Conservation (phyloP, 2,329 filamentous ascomycete genomes). For the Diplodia seriata region DNA sequence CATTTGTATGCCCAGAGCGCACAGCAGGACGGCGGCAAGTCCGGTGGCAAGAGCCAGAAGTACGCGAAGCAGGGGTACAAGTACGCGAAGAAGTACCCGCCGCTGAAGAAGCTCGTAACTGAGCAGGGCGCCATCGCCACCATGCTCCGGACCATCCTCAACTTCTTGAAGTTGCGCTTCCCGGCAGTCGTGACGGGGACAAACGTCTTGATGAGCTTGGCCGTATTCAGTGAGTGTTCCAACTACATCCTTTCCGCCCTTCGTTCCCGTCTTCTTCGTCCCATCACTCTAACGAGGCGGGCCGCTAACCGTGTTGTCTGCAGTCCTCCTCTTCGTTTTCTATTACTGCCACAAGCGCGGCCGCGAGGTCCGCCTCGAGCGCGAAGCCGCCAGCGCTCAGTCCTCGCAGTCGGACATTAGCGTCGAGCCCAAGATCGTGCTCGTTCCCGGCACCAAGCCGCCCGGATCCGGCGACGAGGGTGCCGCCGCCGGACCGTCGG, state of each 20-base stretch:
- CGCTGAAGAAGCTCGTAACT: constrained; percentile 78
- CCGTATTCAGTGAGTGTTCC: constrained; percentile 75
- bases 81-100: constrained; percentile 71
- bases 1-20: constrained; percentile 33
- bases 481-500: background rate
- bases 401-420: constrained; percentile 37
- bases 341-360: constrained; percentile 99
- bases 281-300: too few relatives aligned
- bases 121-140: constrained; percentile 86
- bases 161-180: constrained; percentile 84
- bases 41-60: constrained; percentile 31
- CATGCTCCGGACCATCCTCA: constrained; percentile 88
- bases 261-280: background rate
- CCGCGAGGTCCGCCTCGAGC: constrained; percentile 79
- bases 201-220: constrained; percentile 89
- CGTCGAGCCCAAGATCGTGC: constrained; percentile 35
- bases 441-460: constrained; percentile 23
- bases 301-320: background rate
- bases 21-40: background rate
- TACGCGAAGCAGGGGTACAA: constrained; percentile 57
- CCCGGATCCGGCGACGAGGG: background rate
- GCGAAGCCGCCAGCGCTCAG: constrained; percentile 53
- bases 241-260: background rate
- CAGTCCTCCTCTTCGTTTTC: constrained; percentile 86
- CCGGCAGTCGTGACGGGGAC: constrained; percentile 85